Percentiles rank a stretch among this genome's conserved stretches.
These are phyloP conservation scores for Salix udensis DNA, from an alignment of 345 rosid species.

Conservation along the genomic window DNA sequence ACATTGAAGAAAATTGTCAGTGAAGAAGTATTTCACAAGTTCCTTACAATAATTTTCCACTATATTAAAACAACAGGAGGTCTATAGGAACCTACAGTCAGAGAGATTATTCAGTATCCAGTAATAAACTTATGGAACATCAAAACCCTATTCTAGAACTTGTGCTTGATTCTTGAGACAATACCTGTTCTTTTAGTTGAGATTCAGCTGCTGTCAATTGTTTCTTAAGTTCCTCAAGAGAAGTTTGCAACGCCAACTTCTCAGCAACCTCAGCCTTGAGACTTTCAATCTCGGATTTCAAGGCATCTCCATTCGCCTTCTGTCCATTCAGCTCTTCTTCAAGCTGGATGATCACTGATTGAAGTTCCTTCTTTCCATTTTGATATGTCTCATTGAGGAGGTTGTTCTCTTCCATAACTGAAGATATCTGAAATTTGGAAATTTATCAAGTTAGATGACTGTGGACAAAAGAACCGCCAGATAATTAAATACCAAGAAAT, in stretches of 20 bases:
- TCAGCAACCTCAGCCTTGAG: constrained; percentile 45
- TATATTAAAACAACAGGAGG: not conserved
- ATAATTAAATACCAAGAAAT: not conserved
- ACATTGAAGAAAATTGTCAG: not conserved
- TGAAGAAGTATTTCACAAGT: not conserved
- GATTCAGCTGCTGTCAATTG: constrained; percentile 38
- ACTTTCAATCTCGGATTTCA: constrained; percentile 43
- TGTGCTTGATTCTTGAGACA: not conserved
- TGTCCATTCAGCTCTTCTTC: constrained; percentile 53
- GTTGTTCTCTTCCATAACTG: constrained; percentile 65
- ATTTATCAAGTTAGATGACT: not conserved
- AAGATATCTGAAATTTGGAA: constrained; percentile 50
- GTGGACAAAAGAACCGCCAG: not conserved
- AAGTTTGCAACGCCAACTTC: constrained; percentile 49
- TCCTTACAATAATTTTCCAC: not conserved
- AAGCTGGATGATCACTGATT: constrained; percentile 52
- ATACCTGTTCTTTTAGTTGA: constrained; percentile 53
- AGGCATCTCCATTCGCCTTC: constrained; percentile 39
- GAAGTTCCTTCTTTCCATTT: constrained; percentile 65
- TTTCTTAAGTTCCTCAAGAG: constrained; percentile 59
- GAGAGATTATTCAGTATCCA: constrained; percentile 1
- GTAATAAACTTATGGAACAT: not conserved
- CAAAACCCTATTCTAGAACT: not conserved
- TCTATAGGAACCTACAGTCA: constrained; percentile 36
- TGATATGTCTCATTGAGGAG: constrained; percentile 59